Base-by-base conservation (phyloP, 2,329 filamentous ascomycete genomes). In the Penicillium verrucosum region DNA sequence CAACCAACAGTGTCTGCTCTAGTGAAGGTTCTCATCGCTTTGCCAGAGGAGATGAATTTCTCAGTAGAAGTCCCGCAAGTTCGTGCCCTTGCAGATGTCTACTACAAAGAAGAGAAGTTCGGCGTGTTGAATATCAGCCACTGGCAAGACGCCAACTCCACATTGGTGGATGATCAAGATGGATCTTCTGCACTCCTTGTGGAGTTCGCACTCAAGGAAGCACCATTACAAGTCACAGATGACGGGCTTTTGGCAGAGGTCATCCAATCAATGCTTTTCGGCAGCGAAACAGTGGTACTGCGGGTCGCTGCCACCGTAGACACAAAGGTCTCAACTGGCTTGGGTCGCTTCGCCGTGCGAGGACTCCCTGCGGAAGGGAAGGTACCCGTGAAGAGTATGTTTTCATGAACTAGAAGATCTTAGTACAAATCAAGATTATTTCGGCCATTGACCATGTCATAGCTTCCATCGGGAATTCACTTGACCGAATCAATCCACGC, bases 351-450 rank as follows among this genome's bases (percentile, higher is more conserved):
- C 68, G 82, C 88, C 52, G 79, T 97, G 67, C 90, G 90, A 73
- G 86, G 88, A 64, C 88, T 99, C 68, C 93, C 93, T 46, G 91
- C 73, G 42, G 82, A 92, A 79, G 92, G 94, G 66, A 84, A 87
- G 69, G 87, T 99, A 70, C 89, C 89, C 76, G 85, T 97, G 79
- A 95, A 96, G 84, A 89, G 92, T 96, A 88, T 86, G 92, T 90
- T 68, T 58, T 60, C 59, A 42, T 59, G 44, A 44, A 30, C 32
- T 65, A 59, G 54, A 59, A 44, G n/a, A 51, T 42, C 27, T 42
- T 60, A 56, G 49, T 60, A 60, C 64, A 65, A 68, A 66, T 61
- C 30, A 23, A 60, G 21, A 37, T 37, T 50, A 56, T 51, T 56
- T 34, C 47, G 64, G 52, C 53, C 53, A 61, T 65, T 71, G 56